phyloP scores from a whole-genome alignment of 805 yeast genomes.

The Yamadazyma sp. region DNA sequence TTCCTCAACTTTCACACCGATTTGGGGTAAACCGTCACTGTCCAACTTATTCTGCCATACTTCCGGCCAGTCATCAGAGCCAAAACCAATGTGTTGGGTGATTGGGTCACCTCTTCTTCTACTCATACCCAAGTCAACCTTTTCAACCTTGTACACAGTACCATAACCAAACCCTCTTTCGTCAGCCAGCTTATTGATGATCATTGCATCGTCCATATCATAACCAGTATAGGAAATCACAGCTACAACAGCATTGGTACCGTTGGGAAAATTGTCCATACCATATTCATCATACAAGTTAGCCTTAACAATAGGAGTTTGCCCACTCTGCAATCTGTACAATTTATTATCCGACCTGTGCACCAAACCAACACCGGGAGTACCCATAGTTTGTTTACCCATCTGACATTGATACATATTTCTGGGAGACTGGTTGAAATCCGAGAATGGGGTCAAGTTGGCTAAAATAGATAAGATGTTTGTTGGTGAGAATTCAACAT shows the following conservation, averaged over 20 bases:
- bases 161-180: conserved; percentile 99
- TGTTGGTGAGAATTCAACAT: conserved; percentile 94
- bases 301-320: conserved; percentile 96
- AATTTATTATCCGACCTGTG: conserved; percentile 95
- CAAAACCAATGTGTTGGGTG: conserved; percentile 92
- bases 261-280: conserved; percentile 97
- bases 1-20: conserved; percentile 85
- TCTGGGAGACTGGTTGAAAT: conserved; percentile 98
- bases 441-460: conserved; percentile 96
- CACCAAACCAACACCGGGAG: conserved; percentile 93
- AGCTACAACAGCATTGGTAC: conserved; percentile 97
- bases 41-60: conserved; percentile 87
- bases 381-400: conserved; percentile 99
- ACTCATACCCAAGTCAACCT: conserved; percentile 73
- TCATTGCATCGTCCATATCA: conserved; percentile 99
- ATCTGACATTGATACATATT: conserved; percentile 99
- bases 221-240: conserved; percentile 98
- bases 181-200: conserved; percentile 93
- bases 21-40: conserved; percentile 86
- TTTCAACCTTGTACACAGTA: conserved; percentile 92
- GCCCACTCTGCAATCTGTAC: conserved; percentile 91
- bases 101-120: conserved; percentile 93
- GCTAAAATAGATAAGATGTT: conserved; percentile 93
- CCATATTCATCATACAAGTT: conserved; percentile 93
- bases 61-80: conserved; percentile 89